phyloP scores from a whole-genome alignment of 345 rosid genomes.

The Viola odorata region DNA sequence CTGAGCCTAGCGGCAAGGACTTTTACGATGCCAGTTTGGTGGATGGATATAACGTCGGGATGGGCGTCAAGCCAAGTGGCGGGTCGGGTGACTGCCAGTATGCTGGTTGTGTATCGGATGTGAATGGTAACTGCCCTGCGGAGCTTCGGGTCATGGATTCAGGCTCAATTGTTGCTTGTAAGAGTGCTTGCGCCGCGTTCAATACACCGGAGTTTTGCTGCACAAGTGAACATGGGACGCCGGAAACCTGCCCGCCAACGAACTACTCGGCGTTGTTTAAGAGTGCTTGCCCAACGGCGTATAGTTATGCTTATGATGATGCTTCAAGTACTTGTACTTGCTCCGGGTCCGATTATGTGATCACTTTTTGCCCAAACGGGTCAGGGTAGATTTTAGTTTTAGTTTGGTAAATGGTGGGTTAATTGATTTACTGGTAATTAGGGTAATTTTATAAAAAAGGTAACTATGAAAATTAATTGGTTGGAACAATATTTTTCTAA shows the following conservation, averaged over 20 bases:
- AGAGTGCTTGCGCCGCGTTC: conserved; percentile 80
- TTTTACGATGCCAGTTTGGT: conserved; percentile 93
- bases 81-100: conserved; percentile 68
- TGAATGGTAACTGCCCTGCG: conserved; percentile 57
- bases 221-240: conserved; percentile 63
- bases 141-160: conserved; percentile 49
- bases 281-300: conserved; percentile 80
- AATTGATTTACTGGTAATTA: no score
- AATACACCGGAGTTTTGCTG: conserved; percentile 76
- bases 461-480: no score
- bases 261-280: conserved; percentile 76
- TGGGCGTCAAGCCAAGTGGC: conserved; percentile 58
- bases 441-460: no score
- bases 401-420: background rate
- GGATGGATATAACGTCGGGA: conserved; percentile 84
- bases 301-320: conserved; percentile 91
- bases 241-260: conserved; percentile 69
- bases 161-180: conserved; percentile 63
- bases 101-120: conserved; percentile 73
- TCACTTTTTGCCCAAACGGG: conserved; percentile 61
- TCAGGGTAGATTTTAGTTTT: background rate
- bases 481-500: no score
- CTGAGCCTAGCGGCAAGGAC: conserved; percentile 39
- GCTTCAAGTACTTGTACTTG: conserved; percentile 80
- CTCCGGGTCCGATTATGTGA: conserved; percentile 62